Evolutionary conservation across 257 asterid genomes (phyloP).

Genomic region (Solanum peruvianum): DNA sequence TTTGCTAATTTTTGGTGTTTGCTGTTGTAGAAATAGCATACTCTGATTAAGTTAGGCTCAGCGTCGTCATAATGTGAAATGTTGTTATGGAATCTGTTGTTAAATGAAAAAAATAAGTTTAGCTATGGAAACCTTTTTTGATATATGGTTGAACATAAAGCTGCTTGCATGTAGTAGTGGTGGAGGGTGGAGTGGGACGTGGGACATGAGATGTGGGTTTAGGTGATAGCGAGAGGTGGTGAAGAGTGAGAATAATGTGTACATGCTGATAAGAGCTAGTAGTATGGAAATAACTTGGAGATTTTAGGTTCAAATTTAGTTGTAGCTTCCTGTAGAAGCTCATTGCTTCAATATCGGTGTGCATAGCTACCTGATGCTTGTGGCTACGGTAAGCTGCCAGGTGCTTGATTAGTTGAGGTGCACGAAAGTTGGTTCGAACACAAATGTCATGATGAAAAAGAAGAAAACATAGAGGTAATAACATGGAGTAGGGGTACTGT

Average conservation of each 20-base stretch:
- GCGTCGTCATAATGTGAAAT: background rate
- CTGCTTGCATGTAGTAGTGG: background rate
- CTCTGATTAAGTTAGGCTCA: background rate
- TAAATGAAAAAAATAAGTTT: background rate
- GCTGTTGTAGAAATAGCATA: background rate
- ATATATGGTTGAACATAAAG: background rate
- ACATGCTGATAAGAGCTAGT: background rate
- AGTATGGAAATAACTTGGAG: background rate
- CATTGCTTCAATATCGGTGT: background rate
- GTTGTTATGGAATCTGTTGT: background rate
- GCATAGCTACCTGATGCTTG: background rate
- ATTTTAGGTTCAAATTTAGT: background rate
- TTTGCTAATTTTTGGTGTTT: background rate
- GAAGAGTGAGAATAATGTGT: background rate
- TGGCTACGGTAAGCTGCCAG: background rate
- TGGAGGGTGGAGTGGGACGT: background rate
- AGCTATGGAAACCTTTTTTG: background rate
- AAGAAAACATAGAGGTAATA: background rate
- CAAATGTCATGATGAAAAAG: background rate
- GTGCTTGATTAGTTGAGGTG: background rate
- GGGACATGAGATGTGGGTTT: background rate
- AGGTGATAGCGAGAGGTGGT: background rate
- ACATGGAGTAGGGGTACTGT: background rate
- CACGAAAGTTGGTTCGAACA: background rate
- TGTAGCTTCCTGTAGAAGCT: background rate